phyloP scores from a whole-genome alignment of 208 protist species.

The Histomonas meleagridis region DNA sequence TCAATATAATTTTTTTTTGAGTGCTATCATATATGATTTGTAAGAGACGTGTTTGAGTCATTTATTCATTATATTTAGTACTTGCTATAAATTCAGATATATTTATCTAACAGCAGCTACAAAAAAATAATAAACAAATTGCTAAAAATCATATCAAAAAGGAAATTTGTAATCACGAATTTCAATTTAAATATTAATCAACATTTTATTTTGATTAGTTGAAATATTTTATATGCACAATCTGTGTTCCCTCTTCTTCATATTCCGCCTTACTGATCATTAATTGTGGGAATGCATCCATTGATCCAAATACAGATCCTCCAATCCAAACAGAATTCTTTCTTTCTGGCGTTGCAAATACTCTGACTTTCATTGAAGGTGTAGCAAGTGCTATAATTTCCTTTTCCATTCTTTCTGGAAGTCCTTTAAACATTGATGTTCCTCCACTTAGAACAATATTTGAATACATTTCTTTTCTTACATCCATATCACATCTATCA shows the following conservation, averaged over 20 bases:
- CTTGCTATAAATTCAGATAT: too few relatives aligned
- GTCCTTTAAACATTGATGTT: conserved; percentile 63
- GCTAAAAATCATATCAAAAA: too few relatives aligned
- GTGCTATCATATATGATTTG: too few relatives aligned
- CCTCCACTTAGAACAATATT: conserved; percentile 56
- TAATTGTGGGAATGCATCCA: conserved; percentile 77
- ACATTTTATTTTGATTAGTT: too few relatives aligned
- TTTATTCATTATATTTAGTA: too few relatives aligned
- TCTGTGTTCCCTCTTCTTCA: conserved; percentile 66
- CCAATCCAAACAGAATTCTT: conserved; percentile 74
- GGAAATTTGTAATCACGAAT: too few relatives aligned
- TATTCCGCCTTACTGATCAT: conserved; percentile 80
- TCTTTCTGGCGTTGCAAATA: conserved; percentile 60
- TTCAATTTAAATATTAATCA: too few relatives aligned
- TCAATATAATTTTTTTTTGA: too few relatives aligned
- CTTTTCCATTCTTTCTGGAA: conserved; percentile 81
- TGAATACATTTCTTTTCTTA: conserved; percentile 54
- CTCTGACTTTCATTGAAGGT: conserved; percentile 52
- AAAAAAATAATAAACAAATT: too few relatives aligned
- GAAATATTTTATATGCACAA: conserved; percentile 64
- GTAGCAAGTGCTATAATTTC: conserved; percentile 49
- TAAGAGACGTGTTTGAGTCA: too few relatives aligned
- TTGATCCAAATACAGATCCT: conserved; percentile 81
- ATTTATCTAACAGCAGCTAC: too few relatives aligned
- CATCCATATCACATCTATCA: conserved; percentile 61